Evolutionary conservation across 163 green algal species (phyloP).

Genomic region (Chlorella variabilis): DNA sequence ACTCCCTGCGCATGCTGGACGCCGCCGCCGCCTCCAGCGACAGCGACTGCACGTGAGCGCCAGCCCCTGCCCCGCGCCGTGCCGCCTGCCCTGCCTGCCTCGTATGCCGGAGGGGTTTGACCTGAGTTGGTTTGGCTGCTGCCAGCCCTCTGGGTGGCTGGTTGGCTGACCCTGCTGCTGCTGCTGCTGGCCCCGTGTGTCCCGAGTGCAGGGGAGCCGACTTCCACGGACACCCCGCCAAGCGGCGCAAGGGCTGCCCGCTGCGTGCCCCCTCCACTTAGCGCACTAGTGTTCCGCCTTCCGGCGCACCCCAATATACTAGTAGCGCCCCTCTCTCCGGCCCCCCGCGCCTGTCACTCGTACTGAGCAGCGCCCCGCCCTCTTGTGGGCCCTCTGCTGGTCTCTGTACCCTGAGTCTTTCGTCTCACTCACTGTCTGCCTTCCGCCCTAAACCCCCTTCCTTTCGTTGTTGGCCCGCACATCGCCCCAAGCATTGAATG

Average conservation of each 20-base stretch:
- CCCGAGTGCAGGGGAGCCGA: constrained; percentile 25
- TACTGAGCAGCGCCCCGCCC: neutral
- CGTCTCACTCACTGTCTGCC: too few species aligned
- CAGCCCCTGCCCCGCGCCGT: too few species aligned
- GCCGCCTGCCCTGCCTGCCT: neutral
- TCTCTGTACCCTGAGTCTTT: neutral
- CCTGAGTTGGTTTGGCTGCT: neutral
- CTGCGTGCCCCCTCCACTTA: constrained; percentile 4
- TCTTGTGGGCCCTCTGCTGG: neutral
- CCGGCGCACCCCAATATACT: too few species aligned
- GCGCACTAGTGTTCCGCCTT: too few species aligned
- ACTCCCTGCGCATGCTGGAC: neutral
- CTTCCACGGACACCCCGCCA: constrained; percentile 14
- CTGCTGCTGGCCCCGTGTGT: neutral
- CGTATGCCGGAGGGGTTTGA: too few species aligned
- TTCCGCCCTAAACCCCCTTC: neutral
- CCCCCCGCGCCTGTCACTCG: neutral
- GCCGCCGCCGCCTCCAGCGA: neutral
- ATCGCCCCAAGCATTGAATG: neutral
- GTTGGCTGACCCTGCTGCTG: too few species aligned
- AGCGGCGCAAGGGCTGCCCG: constrained; percentile 37
- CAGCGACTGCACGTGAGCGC: constrained; percentile 35
- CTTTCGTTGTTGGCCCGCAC: neutral
- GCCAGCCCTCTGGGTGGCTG: neutral
- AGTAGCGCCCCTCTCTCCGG: too few species aligned